Percentiles rank a stretch among this genome's conserved stretches.
Conservation (phyloP, 2,329 filamentous ascomycete species). For the Aureobasidium sp. region DNA sequence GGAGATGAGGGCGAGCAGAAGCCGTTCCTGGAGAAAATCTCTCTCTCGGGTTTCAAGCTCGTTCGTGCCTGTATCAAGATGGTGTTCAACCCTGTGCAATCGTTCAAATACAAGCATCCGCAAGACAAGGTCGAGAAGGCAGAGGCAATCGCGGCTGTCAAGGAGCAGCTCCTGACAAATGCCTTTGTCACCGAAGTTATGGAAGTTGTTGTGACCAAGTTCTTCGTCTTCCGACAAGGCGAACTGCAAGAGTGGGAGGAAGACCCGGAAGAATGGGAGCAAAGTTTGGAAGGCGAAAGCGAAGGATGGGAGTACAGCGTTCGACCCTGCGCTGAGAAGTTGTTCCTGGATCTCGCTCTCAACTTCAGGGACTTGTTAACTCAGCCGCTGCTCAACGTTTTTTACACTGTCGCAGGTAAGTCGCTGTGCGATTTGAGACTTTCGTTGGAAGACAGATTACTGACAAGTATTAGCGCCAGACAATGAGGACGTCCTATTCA, state of each 20-base stretch:
- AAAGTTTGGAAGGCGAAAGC: conserved; percentile 70
- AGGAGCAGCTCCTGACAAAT: conserved; percentile 65
- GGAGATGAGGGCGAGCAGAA: conserved; percentile 39
- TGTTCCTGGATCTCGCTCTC: conserved; percentile 85
- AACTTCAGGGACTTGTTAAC: conserved; percentile 80
- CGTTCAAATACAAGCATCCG: conserved; percentile 73
- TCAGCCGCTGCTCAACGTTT: conserved; percentile 73
- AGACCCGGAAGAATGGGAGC: conserved; percentile 93
- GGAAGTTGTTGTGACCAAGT: conserved; percentile 74
- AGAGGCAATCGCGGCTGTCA: conserved; percentile 61
- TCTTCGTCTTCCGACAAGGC: conserved; percentile 77
- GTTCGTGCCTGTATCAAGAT: conserved; percentile 78
- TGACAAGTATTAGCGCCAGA: conserved; percentile 38
- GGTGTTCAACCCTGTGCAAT: conserved; percentile 71
- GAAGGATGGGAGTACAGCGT: conserved; percentile 90
- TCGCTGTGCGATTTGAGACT: conserved; percentile 18
- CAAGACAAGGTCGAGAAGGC: conserved; percentile 71
- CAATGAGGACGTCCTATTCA: conserved; percentile 67
- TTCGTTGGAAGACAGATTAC: neutral
- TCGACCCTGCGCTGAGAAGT: conserved; percentile 83
- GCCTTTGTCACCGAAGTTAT: conserved; percentile 75
- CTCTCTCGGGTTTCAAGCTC: conserved; percentile 74
- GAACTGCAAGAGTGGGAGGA: conserved; percentile 91
- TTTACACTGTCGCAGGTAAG: conserved; percentile 66
- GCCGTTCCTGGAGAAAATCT: conserved; percentile 62